Evolutionary conservation across 257 asterid genomes (phyloP).

Genomic region (Henckelia pumila): DNA sequence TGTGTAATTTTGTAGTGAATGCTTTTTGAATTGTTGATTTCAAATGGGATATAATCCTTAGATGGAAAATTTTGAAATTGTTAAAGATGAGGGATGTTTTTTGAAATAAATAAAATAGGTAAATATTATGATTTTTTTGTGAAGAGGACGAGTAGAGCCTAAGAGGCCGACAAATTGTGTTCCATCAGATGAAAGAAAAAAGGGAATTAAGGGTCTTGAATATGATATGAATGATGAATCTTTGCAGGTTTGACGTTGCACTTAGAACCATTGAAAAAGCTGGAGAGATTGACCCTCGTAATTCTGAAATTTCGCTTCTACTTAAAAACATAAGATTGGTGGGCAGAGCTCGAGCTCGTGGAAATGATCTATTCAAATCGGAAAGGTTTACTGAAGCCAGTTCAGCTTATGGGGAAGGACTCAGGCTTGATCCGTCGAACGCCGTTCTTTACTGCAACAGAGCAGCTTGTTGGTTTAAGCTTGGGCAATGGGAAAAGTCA

Average conservation of each 20-base stretch:
- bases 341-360: constrained; percentile 77
- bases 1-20: not conserved
- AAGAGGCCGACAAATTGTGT: not conserved
- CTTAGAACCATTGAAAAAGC: constrained; percentile 60
- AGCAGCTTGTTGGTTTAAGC: constrained; percentile 97
- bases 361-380: constrained; percentile 82
- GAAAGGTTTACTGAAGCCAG: constrained; percentile 94
- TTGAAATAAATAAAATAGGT: not conserved
- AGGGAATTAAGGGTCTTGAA: not conserved
- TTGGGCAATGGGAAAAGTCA: constrained; percentile 72
- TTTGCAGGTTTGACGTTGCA: constrained; percentile 79
- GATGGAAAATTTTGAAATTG: not conserved
- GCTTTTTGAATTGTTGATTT: not conserved
- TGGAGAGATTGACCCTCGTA: constrained; percentile 54
- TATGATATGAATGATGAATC: constrained; percentile 23
- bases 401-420: constrained; percentile 87
- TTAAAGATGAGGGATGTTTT: not conserved
- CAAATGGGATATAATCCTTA: not conserved
- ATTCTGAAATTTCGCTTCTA: constrained; percentile 51
- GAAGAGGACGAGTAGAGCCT: not conserved
- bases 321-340: constrained; percentile 59
- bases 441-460: constrained; percentile 91
- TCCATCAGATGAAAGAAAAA: not conserved
- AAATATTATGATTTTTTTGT: not conserved
- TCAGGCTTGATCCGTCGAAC: constrained; percentile 68